Conservation (phyloP, 345 rosid genomes). For the Euphorbia pulcherrima region DNA sequence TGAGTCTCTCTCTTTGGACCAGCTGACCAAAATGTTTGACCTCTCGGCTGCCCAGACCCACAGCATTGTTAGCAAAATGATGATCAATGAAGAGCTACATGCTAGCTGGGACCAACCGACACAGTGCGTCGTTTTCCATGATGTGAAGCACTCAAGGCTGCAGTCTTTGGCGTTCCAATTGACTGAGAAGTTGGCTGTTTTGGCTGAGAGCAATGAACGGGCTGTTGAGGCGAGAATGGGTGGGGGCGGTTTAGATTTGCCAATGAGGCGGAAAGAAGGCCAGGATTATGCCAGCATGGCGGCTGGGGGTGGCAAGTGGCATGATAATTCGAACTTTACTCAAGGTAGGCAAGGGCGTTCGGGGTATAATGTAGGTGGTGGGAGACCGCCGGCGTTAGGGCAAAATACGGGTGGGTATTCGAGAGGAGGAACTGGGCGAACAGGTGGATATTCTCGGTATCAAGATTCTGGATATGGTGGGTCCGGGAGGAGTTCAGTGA, state of each 20-base stretch:
- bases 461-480: constrained; percentile 27
- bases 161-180: constrained; percentile 79
- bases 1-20: constrained; percentile 57
- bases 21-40: constrained; percentile 74
- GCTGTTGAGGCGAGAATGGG: constrained; percentile 69
- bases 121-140: constrained; percentile 63
- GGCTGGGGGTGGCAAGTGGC: constrained; percentile 58
- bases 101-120: constrained; percentile 95
- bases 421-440: constrained; percentile 50
- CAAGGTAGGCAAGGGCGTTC: constrained; percentile 63
- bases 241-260: constrained; percentile 63
- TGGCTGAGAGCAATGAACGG: constrained; percentile 76
- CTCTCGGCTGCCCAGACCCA: constrained; percentile 52
- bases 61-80: constrained; percentile 76
- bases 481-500: constrained; percentile 35
- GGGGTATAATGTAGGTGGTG: constrained; percentile 39
- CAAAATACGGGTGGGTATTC: constrained; percentile 46
- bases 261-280: constrained; percentile 55
- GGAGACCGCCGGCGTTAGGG: constrained; percentile 35
- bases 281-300: constrained; percentile 52
- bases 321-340: constrained; percentile 40
- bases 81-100: constrained; percentile 70
- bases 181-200: constrained; percentile 61
- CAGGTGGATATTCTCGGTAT: constrained; percentile 46
- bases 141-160: constrained; percentile 58